Evolutionary conservation across 2,329 filamentous ascomycete genomes (phyloP).

Genomic region (Cytospora chrysosperma): DNA sequence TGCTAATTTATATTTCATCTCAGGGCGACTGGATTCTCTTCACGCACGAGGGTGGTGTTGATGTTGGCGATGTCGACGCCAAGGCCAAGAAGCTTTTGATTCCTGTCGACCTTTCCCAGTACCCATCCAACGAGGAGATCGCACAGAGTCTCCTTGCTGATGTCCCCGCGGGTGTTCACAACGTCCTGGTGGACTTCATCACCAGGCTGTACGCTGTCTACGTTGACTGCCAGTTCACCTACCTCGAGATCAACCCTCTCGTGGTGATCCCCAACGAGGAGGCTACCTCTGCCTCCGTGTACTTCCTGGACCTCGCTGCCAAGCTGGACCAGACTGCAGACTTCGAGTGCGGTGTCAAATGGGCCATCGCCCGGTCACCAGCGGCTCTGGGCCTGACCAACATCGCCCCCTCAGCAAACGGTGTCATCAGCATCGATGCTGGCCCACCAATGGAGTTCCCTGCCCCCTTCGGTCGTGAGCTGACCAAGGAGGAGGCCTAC

Average conservation of each 20-base stretch:
- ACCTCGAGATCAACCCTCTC: conserved; percentile 99
- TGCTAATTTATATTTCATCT: conserved; percentile 9
- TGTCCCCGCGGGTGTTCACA: conserved; percentile 93
- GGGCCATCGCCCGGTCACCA: conserved; percentile 92
- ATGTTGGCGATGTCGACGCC: conserved; percentile 97
- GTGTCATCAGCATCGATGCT: conserved; percentile 89
- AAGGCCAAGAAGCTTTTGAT: conserved; percentile 99
- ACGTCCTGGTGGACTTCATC: conserved; percentile 99
- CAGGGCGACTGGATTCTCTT: conserved; percentile 99
- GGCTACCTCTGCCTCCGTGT: conserved; percentile 86
- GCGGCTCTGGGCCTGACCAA: conserved; percentile 81
- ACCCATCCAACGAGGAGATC: conserved; percentile 94
- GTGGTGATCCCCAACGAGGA: conserved; percentile 95
- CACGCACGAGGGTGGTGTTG: conserved; percentile 98
- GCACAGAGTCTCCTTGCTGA: conserved; percentile 83
- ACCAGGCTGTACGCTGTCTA: conserved; percentile 97
- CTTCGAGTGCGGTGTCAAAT: conserved; percentile 99
- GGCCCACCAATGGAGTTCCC: conserved; percentile 99
- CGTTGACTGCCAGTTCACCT: conserved; percentile 99
- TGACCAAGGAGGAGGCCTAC: conserved; percentile 98
- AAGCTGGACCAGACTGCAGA: conserved; percentile 99
- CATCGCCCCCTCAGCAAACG: conserved; percentile 59
- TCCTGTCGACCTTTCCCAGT: conserved; percentile 90
- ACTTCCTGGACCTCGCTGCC: conserved; percentile 97
- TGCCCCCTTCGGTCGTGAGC: conserved; percentile 95